Evolutionary conservation across 306 rosid species (phyloP).

Genomic region (Clitoria ternatea): DNA sequence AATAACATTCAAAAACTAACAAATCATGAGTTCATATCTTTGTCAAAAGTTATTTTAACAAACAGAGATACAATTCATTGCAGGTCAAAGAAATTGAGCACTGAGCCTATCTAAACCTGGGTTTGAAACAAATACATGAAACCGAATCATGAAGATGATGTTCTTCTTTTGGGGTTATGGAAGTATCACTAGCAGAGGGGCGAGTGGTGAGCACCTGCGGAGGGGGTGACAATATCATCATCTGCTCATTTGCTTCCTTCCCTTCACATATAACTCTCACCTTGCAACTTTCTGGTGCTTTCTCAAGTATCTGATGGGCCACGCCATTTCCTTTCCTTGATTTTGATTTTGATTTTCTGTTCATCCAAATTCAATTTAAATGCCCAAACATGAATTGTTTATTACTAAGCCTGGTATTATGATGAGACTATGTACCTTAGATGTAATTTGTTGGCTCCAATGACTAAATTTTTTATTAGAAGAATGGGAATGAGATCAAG

Average conservation of each 20-base stretch:
- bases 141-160: conserved; percentile 26
- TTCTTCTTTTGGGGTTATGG: conserved; percentile 18
- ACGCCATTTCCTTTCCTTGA: conserved; percentile 58
- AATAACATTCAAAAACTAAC: too few species aligned
- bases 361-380: neutral
- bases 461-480: conserved; percentile 49
- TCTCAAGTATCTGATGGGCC: conserved; percentile 50
- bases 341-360: conserved; percentile 60
- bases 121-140: conserved; percentile 63
- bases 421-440: conserved; percentile 36
- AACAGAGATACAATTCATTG: too few species aligned
- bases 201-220: conserved; percentile 13
- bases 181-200: neutral
- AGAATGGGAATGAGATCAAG: conserved; percentile 60
- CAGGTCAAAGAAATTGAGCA: too few species aligned
- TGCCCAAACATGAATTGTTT: neutral
- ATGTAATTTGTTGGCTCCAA: conserved; percentile 53
- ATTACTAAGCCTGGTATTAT: neutral
- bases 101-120: conserved; percentile 20
- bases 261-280: conserved; percentile 68
- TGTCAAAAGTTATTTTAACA: too few species aligned
- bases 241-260: conserved; percentile 38
- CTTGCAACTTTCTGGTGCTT: conserved; percentile 53
- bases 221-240: neutral
- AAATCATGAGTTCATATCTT: too few species aligned